Base-by-base conservation (phyloP, 2,329 filamentous ascomycete species). In the Trichoderma cornu-damae region DNA sequence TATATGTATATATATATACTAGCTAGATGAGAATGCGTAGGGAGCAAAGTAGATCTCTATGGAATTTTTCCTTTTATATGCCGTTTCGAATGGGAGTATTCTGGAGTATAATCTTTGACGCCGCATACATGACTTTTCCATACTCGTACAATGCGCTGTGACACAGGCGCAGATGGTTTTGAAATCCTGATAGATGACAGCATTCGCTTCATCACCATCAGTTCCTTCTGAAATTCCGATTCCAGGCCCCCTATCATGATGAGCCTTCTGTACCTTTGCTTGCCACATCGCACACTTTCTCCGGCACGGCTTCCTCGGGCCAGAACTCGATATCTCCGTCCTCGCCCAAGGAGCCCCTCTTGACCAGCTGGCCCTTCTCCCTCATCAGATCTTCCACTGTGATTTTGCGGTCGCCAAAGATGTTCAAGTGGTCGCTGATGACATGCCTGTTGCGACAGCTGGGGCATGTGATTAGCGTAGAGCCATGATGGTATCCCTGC, bases 261-360 rank as follows among this genome's bases (percentile, higher is more conserved):
- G 53, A 56, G 7, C 30, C 30, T n/a, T 53, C 28, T 11, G 20
- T 35, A 0, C 14, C 51, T n/a, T 63, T 59, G 6, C 44, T 14
- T 2, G 18, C 61, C 16, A 63, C 60, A 26, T 62, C 62, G 22
- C 62, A 62, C 32, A 60, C 54, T 42, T 65, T 60, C 49, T 64
- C 54, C 2, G 9, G 32, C 6, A 58, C 32, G 1, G 53, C 73
- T 14, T 85, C 84, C 62, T 96, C 89, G 28, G 89, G 87, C 87
- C 91, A 96, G 64, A 96, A 94, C 71, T 97, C 93, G 47, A 96
- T 75, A 69, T 96, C 89, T n/a, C 90, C 90, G 63, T 92, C 86
- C 63, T 85, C 82, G 51, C 87, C 84, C 30, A 92, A 68, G 26
- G 81, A 83, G 16, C 89, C 88, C 60, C 83, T 83, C 76, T 87